These are phyloP conservation scores for Malassezia nana DNA, from an alignment of 1,284 basidiomycete genomes.

Conservation along the genomic window DNA sequence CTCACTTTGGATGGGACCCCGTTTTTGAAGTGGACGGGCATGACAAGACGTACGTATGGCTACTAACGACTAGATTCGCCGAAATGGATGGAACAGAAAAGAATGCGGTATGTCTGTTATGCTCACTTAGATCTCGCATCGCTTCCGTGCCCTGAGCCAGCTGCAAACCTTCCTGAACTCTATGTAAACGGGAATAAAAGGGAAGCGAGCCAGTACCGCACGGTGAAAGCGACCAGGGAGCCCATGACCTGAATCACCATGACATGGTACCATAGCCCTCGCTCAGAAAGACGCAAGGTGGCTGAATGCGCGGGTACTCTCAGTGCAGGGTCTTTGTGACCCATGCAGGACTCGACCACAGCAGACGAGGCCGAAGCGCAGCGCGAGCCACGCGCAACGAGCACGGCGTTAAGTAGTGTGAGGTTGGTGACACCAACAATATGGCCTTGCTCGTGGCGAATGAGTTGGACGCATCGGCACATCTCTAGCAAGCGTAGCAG, in stretches of 20 bases:
- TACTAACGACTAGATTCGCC: conserved; percentile 54
- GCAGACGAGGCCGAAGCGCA: not conserved
- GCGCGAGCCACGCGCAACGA: conserved; percentile 31
- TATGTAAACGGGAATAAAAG: conserved; percentile 31
- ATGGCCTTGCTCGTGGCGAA: conserved; percentile 12
- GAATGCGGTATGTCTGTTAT: conserved; percentile 53
- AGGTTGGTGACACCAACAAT: conserved; percentile 38
- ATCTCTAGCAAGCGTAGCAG: conserved; percentile 19
- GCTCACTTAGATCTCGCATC: conserved; percentile 16
- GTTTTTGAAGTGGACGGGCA: conserved; percentile 66
- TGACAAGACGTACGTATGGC: conserved; percentile 60
- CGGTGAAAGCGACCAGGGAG: conserved; percentile 31
- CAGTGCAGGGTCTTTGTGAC: conserved; percentile 1
- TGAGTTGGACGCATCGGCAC: conserved; percentile 22
- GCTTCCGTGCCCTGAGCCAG: conserved; percentile 13
- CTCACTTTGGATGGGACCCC: conserved; percentile 79
- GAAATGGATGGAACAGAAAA: conserved; percentile 80
- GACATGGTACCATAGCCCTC: conserved; percentile 25
- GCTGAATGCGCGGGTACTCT: conserved; percentile 2
- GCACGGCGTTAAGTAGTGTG: conserved; percentile 40
- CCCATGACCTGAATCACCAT: conserved; percentile 35
- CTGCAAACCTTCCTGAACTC: conserved; percentile 3
- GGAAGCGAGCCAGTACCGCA: conserved; percentile 38
- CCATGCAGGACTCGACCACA: not conserved
- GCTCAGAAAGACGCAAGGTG: conserved; percentile 26